These are phyloP conservation scores for Pestalotiopsis sp. DNA, from an alignment of 2,329 filamentous ascomycete genomes.

Conservation along the genomic window DNA sequence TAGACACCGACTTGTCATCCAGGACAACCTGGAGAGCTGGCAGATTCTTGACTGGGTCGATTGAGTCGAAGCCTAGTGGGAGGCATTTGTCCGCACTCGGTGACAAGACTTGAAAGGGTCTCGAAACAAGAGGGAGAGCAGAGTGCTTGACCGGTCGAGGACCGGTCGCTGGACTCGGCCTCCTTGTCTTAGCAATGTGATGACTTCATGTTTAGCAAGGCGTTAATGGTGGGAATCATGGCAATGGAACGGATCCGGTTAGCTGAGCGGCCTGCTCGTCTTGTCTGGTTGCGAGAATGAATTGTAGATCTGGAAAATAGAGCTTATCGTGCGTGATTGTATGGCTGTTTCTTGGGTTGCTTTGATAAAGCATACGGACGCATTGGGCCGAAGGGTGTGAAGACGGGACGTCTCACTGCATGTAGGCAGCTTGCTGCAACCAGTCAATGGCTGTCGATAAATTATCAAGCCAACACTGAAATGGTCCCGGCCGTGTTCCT, in stretches of 20 bases:
- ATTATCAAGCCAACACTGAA: neutral
- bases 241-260: neutral
- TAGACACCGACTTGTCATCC: constrained; percentile 69
- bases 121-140: neutral
- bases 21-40: constrained; percentile 67
- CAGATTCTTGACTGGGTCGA: constrained; percentile 61
- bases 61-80: constrained; percentile 19
- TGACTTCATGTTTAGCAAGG: constrained; percentile 3
- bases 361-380: constrained; percentile 4
- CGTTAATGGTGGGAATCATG: neutral
- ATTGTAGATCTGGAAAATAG: constrained; percentile 3
- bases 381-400: neutral
- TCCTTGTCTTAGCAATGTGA: neutral
- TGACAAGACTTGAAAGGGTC: neutral
- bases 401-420: neutral
- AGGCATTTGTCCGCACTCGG: neutral
- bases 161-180: neutral
- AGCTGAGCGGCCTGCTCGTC: neutral
- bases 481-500: neutral
- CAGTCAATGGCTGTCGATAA: neutral
- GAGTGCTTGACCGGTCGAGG: neutral
- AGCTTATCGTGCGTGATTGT: constrained; percentile 3
- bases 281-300: neutral
- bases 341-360: neutral
- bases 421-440: neutral